Base-by-base conservation (phyloP, 257 asterid genomes). In the Schizonepeta tenuifolia region DNA sequence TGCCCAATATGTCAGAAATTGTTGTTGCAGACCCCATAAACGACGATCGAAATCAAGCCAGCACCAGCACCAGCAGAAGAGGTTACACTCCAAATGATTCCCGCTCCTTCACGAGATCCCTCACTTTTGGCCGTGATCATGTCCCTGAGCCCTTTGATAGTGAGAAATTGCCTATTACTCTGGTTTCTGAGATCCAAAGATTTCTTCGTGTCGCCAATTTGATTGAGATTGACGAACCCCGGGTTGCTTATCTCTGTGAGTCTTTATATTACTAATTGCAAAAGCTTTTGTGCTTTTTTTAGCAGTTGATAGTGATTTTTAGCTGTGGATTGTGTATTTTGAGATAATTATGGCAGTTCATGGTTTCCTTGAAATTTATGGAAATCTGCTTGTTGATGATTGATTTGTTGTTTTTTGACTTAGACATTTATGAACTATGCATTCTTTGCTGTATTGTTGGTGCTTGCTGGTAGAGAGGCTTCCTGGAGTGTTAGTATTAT, bases 181-280 rank as follows among this genome's bases (percentile, higher is more conserved):
- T 93, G 89, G 88, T 83, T 64, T 81, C 96, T 40, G 96, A 89
- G 77, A 91, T 93, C 77, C 98, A 89, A 51, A 80, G 90, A 54
- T 93, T 91, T 88, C 96, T 93, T 76, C 92, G 97, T 17, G 96
- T 91, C 6, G 98, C 98, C 46, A 91, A 91, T 76, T 87, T 81
- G 84, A 89, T 91, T 33, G 96, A 91, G 75, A 26, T 60, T 21
- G 94, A 93, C 54, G 96, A 89, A 78, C 97, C 98, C 51, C 94
- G 98, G 11, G 91, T 83, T 57, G 92, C 98, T 77, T 93, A 93
- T 86, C 83, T 93, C 17, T 93, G 98, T 93, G 87, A 87, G 97
- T 62, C 22, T 65, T 43, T 5, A 21, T 36, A 0, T 31, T 41
- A 15, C 9, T 59, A 51, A 6, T 75, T 41, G 40, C 13, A 26